Conservation (phyloP, 345 rosid species). For the Camelina sativa region DNA sequence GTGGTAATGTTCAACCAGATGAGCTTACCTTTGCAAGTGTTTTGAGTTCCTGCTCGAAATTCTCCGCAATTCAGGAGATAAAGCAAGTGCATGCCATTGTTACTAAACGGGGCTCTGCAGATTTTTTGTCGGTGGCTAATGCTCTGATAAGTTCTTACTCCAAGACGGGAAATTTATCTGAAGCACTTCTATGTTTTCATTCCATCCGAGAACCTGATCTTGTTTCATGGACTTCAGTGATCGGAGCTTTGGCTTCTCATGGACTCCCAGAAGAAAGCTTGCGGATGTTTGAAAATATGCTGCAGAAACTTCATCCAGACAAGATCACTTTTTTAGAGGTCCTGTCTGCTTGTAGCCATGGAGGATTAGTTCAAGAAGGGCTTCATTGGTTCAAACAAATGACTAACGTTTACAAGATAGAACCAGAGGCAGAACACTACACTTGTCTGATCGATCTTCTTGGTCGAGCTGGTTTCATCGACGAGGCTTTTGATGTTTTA, state of each 20-base stretch:
- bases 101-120: slow-evolving; percentile 52
- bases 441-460: slow-evolving; percentile 69
- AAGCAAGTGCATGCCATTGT: slow-evolving; percentile 55
- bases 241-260: slow-evolving; percentile 65
- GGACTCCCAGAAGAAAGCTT: slow-evolving; percentile 59
- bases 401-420: slow-evolving; percentile 50
- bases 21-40: slow-evolving; percentile 66
- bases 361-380: slow-evolving; percentile 68
- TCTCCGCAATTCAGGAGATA: slow-evolving; percentile 51
- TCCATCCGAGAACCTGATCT: slow-evolving; percentile 55
- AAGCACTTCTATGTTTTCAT: slow-evolving; percentile 57
- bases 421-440: slow-evolving; percentile 65
- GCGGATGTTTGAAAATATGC: slow-evolving; percentile 53
- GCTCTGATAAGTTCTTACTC: slow-evolving; percentile 64
- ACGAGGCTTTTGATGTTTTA: slow-evolving; percentile 58
- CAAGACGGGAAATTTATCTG: slow-evolving; percentile 55
- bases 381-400: slow-evolving; percentile 60
- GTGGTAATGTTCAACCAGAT: slow-evolving; percentile 52
- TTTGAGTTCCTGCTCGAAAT: slow-evolving; percentile 59
- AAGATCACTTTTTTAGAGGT: slow-evolving; percentile 60
- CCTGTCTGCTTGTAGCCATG: slow-evolving; percentile 73
- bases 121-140: slow-evolving; percentile 55
- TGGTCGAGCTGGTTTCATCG: slow-evolving; percentile 69
- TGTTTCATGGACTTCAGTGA: slow-evolving; percentile 69
- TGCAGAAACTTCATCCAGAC: slow-evolving; percentile 60